Percentiles rank a stretch among this genome's conserved stretches.
These are phyloP conservation scores for Eimeria falciformis DNA, from an alignment of 169 alveolate species.

Conservation along the genomic window DNA sequence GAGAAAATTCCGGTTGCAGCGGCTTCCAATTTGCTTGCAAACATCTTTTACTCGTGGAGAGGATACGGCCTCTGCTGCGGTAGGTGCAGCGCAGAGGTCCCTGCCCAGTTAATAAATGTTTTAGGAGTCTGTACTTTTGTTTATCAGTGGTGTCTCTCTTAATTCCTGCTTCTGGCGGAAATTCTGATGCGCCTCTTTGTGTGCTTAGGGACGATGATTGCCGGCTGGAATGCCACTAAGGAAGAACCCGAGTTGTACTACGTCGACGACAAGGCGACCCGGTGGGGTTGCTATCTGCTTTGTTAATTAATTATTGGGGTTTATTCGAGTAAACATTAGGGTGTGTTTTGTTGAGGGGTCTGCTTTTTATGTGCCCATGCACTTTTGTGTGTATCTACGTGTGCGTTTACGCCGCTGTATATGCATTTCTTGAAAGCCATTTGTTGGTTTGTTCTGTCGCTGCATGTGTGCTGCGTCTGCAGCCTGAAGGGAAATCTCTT, in stretches of 20 bases:
- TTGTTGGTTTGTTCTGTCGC: neutral
- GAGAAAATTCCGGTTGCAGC: slow-evolving; percentile 98
- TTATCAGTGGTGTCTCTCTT: too few relatives aligned
- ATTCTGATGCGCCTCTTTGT: neutral
- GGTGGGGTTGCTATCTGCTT: slow-evolving; percentile 79
- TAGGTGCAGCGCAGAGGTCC: slow-evolving; percentile 73
- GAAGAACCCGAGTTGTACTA: slow-evolving; percentile 80
- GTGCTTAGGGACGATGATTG: slow-evolving; percentile 84
- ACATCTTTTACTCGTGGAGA: slow-evolving; percentile 92
- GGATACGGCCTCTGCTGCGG: slow-evolving; percentile 99
- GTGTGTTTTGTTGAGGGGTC: too few relatives aligned
- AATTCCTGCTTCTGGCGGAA: too few relatives aligned
- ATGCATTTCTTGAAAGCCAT: too few relatives aligned
- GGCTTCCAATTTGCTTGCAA: slow-evolving; percentile 97
- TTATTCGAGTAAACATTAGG: too few relatives aligned
- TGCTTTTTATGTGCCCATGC: too few relatives aligned
- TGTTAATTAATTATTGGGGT: too few relatives aligned
- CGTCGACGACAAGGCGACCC: slow-evolving; percentile 84
- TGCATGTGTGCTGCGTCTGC: slow-evolving; percentile 77
- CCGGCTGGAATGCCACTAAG: slow-evolving; percentile 89
- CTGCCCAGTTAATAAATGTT: too few relatives aligned
- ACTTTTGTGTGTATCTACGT: too few relatives aligned
- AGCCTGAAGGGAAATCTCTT: slow-evolving; percentile 90
- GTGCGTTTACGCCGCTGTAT: too few relatives aligned
- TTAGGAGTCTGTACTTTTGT: too few relatives aligned